Evolutionary conservation across 208 protist genomes (phyloP).

Genomic region (Trypanosoma mega): DNA sequence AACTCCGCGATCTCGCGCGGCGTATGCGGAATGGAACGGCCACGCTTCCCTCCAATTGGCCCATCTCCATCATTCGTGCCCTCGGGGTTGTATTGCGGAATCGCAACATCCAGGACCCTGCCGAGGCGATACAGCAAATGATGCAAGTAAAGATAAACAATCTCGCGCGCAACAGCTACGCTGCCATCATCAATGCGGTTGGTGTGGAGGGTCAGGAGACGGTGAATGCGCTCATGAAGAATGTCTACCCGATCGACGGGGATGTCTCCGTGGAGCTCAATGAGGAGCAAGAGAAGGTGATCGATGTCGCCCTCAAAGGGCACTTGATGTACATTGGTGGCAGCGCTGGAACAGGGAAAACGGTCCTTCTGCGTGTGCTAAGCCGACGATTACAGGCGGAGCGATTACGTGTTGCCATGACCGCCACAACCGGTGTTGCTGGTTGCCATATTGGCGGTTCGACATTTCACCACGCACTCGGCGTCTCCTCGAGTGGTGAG

Average conservation of each 20-base stretch:
- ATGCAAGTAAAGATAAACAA: constrained; percentile 80
- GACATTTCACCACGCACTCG: constrained; percentile 90
- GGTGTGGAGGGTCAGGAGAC: constrained; percentile 2
- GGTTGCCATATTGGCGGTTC: constrained; percentile 89
- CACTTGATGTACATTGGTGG: constrained; percentile 88
- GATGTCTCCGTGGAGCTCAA: constrained; percentile 58
- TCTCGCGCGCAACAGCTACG: constrained; percentile 69
- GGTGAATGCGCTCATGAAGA: too few species aligned
- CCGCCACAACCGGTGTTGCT: constrained; percentile 87
- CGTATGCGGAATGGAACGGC: constrained; percentile 56
- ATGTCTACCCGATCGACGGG: too few species aligned
- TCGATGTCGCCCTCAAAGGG: constrained; percentile 75
- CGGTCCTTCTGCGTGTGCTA: constrained; percentile 74
- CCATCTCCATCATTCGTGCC: constrained; percentile 53
- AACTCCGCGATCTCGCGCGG: constrained; percentile 62
- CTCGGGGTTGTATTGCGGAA: constrained; percentile 66
- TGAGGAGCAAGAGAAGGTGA: constrained; percentile 83
- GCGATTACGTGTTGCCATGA: constrained; percentile 85
- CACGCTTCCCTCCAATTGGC: constrained; percentile 66
- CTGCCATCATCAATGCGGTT: constrained; percentile 60
- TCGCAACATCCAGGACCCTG: constrained; percentile 59
- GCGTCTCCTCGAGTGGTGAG: constrained; percentile 68
- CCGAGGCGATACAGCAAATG: constrained; percentile 74
- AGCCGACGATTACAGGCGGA: constrained; percentile 69
- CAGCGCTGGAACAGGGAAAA: constrained; percentile 90